Conservation (phyloP, 192 early-diverging fungal genomes). For the Entrophospora sp. region DNA sequence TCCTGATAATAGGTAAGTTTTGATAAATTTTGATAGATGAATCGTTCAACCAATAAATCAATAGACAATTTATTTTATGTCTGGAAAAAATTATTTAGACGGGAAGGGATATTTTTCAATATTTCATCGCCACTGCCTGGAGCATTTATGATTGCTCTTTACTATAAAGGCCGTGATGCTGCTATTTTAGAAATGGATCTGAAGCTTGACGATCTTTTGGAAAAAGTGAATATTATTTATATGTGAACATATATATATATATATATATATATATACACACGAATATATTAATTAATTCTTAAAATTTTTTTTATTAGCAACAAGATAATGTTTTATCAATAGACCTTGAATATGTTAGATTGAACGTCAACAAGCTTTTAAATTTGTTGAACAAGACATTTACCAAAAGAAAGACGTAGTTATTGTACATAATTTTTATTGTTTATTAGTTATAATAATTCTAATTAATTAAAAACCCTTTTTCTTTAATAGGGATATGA, state of each 20-base stretch:
- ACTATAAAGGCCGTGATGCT: constrained; percentile 87
- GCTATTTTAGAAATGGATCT: constrained; percentile 95
- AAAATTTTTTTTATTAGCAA: constrained; percentile 50
- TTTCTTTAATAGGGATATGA: background rate
- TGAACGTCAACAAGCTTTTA: constrained; percentile 76
- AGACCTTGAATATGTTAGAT: constrained; percentile 88
- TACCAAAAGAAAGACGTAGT: constrained; percentile 44
- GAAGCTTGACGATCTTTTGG: constrained; percentile 73
- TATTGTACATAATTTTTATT: constrained; percentile 16
- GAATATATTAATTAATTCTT: background rate
- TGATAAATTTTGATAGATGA: too few relatives aligned
- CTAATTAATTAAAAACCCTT: background rate
- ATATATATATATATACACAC: too few relatives aligned
- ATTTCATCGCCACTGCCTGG: constrained; percentile 81
- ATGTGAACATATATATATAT: too few relatives aligned
- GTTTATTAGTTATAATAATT: background rate
- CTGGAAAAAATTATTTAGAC: constrained; percentile 36
- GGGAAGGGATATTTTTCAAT: constrained; percentile 81
- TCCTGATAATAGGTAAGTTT: constrained; percentile 72
- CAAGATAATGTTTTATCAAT: constrained; percentile 78
- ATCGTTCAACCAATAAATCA: too few relatives aligned
- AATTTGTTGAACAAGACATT: constrained; percentile 79
- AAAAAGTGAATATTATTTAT: too few relatives aligned
- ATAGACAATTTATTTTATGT: too few relatives aligned
- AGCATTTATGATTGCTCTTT: constrained; percentile 81